phyloP scores from a whole-genome alignment of 139 green algal genomes.

The Microglena sp. region DNA sequence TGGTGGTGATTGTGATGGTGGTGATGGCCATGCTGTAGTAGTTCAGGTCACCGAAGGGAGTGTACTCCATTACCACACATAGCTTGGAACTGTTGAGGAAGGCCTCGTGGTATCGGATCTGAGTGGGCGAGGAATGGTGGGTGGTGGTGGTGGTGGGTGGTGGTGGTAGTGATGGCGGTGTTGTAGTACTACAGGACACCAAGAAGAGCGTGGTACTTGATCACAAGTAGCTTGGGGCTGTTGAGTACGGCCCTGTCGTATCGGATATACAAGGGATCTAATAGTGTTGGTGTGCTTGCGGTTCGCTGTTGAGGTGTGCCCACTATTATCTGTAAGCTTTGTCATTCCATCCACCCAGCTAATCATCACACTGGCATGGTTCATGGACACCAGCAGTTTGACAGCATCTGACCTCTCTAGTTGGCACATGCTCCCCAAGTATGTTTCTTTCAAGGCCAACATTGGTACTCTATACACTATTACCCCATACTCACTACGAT shows the following conservation, averaged over 20 bases:
- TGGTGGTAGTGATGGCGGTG: neutral
- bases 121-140: no score
- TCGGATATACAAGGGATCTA: neutral
- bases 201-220: neutral
- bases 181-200: neutral
- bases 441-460: no score
- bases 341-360: no score
- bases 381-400: conserved; percentile 63
- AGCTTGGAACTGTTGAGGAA: conserved; percentile 67
- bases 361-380: conserved; percentile 46
- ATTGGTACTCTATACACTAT: no score
- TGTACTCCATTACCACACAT: conserved; percentile 77
- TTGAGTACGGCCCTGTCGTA: neutral
- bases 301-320: no score
- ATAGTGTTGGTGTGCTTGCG: no score
- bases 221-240: neutral
- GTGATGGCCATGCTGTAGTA: conserved; percentile 19
- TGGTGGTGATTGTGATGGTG: neutral
- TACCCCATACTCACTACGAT: conserved; percentile 45
- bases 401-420: no score
- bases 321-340: no score
- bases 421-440: no score
- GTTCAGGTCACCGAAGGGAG: conserved; percentile 51
- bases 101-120: conserved; percentile 63
- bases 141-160: neutral